Percentiles rank a stretch among this genome's conserved stretches.
Evolutionary conservation across 1,284 basidiomycete genomes (phyloP).

Genomic region (Malassezia sp.): DNA sequence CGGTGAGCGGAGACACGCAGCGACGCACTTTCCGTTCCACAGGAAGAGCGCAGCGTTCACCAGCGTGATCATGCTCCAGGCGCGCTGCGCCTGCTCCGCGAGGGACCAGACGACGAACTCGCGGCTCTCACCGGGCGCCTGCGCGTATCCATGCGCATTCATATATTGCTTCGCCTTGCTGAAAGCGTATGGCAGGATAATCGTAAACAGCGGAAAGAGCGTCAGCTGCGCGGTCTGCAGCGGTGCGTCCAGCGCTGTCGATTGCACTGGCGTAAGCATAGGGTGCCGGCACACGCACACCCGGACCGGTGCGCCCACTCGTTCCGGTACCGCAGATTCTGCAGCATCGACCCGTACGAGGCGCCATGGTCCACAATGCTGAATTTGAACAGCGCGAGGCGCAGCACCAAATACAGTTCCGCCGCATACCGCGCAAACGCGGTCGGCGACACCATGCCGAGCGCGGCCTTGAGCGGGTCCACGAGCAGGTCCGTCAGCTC

Average conservation of each 20-base stretch:
- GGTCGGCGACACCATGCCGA: conserved; percentile 54
- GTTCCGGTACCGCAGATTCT: conserved; percentile 58
- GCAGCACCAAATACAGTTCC: conserved; percentile 66
- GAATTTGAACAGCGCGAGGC: conserved; percentile 68
- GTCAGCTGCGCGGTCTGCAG: conserved; percentile 26
- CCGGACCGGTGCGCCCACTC: conserved; percentile 34
- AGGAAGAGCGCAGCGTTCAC: conserved; percentile 72
- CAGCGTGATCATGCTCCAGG: conserved; percentile 55
- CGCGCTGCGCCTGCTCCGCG: conserved; percentile 60
- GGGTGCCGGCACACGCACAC: not conserved
- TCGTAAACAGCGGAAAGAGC: conserved; percentile 62
- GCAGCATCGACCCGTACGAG: conserved; percentile 80
- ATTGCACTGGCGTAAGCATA: conserved; percentile 20
- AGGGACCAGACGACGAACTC: conserved; percentile 62
- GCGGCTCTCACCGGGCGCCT: conserved; percentile 48
- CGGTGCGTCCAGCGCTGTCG: conserved; percentile 30
- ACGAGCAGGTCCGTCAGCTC: conserved; percentile 73
- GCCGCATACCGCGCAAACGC: conserved; percentile 62
- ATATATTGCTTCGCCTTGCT: conserved; percentile 63
- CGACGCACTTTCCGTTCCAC: conserved; percentile 73
- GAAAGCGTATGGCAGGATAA: conserved; percentile 68
- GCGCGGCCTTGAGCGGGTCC: conserved; percentile 66
- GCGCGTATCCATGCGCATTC: conserved; percentile 75
- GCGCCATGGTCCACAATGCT: conserved; percentile 69
- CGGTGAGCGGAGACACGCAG: no score